Conservation (phyloP, 83 land plant genomes). For the Thuja plicata region DNA sequence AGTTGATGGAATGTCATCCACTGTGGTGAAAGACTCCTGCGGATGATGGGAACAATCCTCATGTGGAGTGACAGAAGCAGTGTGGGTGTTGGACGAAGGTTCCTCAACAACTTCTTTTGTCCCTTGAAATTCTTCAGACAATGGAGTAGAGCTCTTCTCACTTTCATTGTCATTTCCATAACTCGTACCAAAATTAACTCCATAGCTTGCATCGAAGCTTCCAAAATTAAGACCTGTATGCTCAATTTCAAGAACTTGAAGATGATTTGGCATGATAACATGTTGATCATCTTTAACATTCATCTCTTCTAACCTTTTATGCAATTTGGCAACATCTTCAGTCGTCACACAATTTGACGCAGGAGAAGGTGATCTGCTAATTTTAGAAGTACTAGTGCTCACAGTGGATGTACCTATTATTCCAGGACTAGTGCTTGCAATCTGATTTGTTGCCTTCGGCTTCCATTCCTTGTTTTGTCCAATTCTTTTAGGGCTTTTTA, state of each 20-base stretch:
- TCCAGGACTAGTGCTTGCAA: slow-evolving; percentile 21
- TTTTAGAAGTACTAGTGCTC: slow-evolving; percentile 22
- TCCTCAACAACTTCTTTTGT: slow-evolving; percentile 43
- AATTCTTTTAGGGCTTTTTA: too few species aligned
- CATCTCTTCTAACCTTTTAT: slow-evolving; percentile 49
- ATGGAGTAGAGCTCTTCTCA: slow-evolving; percentile 39
- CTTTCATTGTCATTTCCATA: slow-evolving; percentile 19
- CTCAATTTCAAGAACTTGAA: slow-evolving; percentile 62
- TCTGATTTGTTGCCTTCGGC: slow-evolving; percentile 46
- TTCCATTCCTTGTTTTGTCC: slow-evolving; percentile 71
- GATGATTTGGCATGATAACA: slow-evolving; percentile 60
- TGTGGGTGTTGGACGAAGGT: slow-evolving; percentile 34
- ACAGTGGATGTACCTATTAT: slow-evolving; percentile 31
- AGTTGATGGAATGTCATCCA: slow-evolving; percentile 28
- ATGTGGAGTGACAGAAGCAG: slow-evolving; percentile 23
- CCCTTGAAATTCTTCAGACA: slow-evolving; percentile 40
- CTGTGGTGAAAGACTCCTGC: slow-evolving; percentile 21
- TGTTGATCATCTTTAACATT: slow-evolving; percentile 37
- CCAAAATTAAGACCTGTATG: slow-evolving; percentile 58
- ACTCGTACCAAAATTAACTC: not conserved
- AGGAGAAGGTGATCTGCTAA: slow-evolving; percentile 19
- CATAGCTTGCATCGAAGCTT: slow-evolving; percentile 55
- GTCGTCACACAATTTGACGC: slow-evolving; percentile 18
- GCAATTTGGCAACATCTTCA: slow-evolving; percentile 32
- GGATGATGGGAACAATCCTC: slow-evolving; percentile 33